Base-by-base conservation (phyloP, 306 rosid species). In the Cicer pinnatifidum region DNA sequence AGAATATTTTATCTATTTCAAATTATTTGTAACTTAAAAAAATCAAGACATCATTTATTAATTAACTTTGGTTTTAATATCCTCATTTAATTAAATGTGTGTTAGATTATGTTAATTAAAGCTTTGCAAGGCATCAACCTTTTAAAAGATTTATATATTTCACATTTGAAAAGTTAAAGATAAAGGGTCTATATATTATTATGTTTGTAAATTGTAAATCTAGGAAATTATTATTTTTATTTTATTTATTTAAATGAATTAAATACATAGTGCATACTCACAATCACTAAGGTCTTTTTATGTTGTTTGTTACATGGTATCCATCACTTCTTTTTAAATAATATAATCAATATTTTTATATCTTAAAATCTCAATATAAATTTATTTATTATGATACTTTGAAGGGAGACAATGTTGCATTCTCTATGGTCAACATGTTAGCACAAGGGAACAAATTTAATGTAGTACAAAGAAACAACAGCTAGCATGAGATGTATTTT, bases 401-500 rank as follows among this genome's bases (percentile, higher is more conserved):
- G 39, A 54, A 74, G 16, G 74, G 10, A 9, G 56, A 83, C 37
- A 73, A 61, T 44, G 33, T 39, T 62, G 51, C 65, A 63, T 56
- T 52, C 11, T 15, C 44, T 12, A 4, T 1, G 4, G 72, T 70
- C 43, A 75, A 43, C 40, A 67, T 47, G 51, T 4, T 51, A 40
- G 13, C 68, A 50, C 46, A 1, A 9, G 58, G 48, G 57, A 71
- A 39, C 77, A 83, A 79, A 60, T 79, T 79, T 0, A 28, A 28
- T 28, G 33, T 33, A 60, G 75, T 12, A 64, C 57, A 19, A 76
- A 20, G 62, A 60, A 80, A 66, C 5, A 66, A 60, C 73, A 76
- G 77, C 64, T 76, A 67, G 78, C 75, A 76, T 84, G 84, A 72
- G 75, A 72, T 83, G 84, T 79, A 64, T 65, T 70, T 75, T 70